Percentiles rank a stretch among this genome's conserved stretches.
Conservation (phyloP, 2,329 filamentous ascomycete genomes). For the Venturia nashicola region DNA sequence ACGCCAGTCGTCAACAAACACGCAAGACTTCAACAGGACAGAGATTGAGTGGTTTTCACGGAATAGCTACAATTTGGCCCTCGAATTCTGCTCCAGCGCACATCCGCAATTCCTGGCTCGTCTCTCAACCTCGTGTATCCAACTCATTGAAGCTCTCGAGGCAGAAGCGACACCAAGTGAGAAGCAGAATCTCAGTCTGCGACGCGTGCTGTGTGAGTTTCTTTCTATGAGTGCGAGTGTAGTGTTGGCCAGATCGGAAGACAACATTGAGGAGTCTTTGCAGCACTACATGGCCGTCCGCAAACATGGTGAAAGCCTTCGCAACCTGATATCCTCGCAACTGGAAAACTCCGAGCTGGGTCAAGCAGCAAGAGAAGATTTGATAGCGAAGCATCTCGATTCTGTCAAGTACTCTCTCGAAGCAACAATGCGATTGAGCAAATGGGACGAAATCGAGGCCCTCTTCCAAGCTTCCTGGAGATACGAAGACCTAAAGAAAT, state of each 20-base stretch:
- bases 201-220: slow-evolving; percentile 59
- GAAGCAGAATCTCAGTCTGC: slow-evolving; percentile 40
- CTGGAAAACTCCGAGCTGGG: slow-evolving; percentile 25
- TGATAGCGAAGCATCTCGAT: slow-evolving; percentile 50
- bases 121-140: slow-evolving; percentile 36
- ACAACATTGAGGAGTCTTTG: slow-evolving; percentile 18
- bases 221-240: slow-evolving; percentile 38
- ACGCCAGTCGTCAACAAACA: background rate
- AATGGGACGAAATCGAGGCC: slow-evolving; percentile 52
- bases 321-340: slow-evolving; percentile 21
- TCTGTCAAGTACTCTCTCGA: slow-evolving; percentile 72
- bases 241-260: slow-evolving; percentile 35
- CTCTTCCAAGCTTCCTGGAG: slow-evolving; percentile 40
- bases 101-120: slow-evolving; percentile 40
- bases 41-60: slow-evolving; percentile 79
- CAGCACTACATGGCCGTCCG: slow-evolving; percentile 52
- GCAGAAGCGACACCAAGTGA: slow-evolving; percentile 13
- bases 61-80: slow-evolving; percentile 66
- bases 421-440: slow-evolving; percentile 51
- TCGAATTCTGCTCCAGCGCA: slow-evolving; percentile 50
- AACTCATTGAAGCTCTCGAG: slow-evolving; percentile 30
- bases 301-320: slow-evolving; percentile 49
- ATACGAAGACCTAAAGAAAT: slow-evolving; percentile 25
- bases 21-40: slow-evolving; percentile 39
- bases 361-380: slow-evolving; percentile 36